Percentiles rank a stretch among this genome's conserved stretches.
Conservation (phyloP, 257 asterid species). For the Capsicum rhomboideum region DNA sequence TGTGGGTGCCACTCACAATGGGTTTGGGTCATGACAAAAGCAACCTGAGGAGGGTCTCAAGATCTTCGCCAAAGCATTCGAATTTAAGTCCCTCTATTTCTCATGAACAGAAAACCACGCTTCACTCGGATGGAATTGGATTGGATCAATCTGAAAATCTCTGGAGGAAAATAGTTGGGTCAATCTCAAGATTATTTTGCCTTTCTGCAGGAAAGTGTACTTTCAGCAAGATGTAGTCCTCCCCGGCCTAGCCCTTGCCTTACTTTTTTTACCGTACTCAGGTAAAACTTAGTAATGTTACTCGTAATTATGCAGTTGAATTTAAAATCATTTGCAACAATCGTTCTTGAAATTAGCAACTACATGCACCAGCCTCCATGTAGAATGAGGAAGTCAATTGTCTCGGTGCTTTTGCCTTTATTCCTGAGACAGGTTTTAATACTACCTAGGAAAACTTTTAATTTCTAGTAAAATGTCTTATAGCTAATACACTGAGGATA, state of each 20-base stretch:
- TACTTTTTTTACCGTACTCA: conserved; percentile 75
- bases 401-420: neutral
- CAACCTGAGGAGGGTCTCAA: conserved; percentile 27
- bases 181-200: conserved; percentile 32
- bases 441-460: no score
- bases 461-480: neutral
- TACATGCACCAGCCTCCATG: neutral
- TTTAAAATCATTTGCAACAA: neutral
- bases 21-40: no score
- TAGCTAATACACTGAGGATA: neutral
- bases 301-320: neutral
- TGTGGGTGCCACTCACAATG: no score
- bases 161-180: conserved; percentile 15
- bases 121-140: conserved; percentile 5
- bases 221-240: conserved; percentile 59
- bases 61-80: conserved; percentile 15
- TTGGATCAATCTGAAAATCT: conserved; percentile 12
- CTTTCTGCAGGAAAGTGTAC: conserved; percentile 67
- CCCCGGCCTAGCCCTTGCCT: conserved; percentile 77
- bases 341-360: neutral
- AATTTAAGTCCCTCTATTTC: conserved; percentile 15
- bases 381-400: neutral
- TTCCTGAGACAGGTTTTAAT: neutral
- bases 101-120: conserved; percentile 15
- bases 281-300: conserved; percentile 25